Evolutionary conservation across 139 green algal species (phyloP).

Genomic region (Gonium pectorale): DNA sequence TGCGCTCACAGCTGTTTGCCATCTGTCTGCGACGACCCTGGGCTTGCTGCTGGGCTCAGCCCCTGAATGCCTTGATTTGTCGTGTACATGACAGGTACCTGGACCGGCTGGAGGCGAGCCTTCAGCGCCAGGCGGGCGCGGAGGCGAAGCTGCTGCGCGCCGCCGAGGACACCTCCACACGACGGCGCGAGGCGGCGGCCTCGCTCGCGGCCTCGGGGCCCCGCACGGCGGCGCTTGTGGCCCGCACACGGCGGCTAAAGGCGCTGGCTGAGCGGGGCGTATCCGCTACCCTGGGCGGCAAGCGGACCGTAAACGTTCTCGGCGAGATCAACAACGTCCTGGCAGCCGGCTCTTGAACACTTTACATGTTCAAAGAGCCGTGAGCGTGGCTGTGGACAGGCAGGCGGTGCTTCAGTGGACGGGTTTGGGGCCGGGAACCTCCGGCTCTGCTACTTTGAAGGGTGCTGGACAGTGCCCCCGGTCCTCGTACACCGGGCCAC

Average conservation of each 20-base stretch:
- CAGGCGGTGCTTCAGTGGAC: too few relatives aligned
- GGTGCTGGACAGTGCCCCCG: too few relatives aligned
- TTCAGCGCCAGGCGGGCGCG: constrained; percentile 68
- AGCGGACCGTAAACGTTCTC: constrained; percentile 57
- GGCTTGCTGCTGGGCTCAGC: too few relatives aligned
- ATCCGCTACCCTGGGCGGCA: constrained; percentile 45
- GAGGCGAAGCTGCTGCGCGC: constrained; percentile 62
- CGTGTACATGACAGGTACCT: constrained; percentile 64
- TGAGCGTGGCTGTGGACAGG: too few relatives aligned
- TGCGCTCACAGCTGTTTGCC: too few relatives aligned
- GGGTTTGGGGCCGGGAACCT: too few relatives aligned
- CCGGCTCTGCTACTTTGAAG: too few relatives aligned
- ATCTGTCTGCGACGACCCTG: too few relatives aligned
- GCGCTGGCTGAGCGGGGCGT: constrained; percentile 43
- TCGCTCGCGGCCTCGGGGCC: constrained; percentile 43
- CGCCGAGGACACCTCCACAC: constrained; percentile 52
- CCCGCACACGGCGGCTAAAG: constrained; percentile 51
- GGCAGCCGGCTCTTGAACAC: too few relatives aligned
- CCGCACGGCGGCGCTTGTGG: constrained; percentile 27
- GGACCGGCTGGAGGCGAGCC: constrained; percentile 48
- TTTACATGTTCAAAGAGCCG: too few relatives aligned
- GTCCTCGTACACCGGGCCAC: too few relatives aligned
- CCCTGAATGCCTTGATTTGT: too few relatives aligned
- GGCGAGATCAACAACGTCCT: constrained; percentile 69
- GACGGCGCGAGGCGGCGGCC: constrained; percentile 47